phyloP scores from a whole-genome alignment of 805 yeast species.

The Lachancea kluyveri region DNA sequence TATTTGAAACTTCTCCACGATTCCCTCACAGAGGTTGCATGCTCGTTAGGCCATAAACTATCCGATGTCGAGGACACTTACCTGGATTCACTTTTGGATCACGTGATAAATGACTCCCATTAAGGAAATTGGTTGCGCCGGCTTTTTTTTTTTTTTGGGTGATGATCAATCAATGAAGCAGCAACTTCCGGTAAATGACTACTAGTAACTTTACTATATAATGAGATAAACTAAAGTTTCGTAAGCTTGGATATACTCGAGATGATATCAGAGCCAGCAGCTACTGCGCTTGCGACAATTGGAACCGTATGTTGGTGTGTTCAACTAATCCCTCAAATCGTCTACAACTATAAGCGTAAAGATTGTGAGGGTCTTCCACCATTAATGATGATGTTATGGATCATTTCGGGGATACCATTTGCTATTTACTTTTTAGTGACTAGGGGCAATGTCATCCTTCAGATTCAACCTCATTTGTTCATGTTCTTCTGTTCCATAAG shows the following conservation, averaged over 20 bases:
- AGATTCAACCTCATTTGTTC: conserved; percentile 84
- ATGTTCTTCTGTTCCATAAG: conserved; percentile 60
- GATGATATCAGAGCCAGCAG: conserved; percentile 37
- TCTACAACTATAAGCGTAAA: conserved; percentile 65
- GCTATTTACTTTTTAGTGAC: conserved; percentile 74
- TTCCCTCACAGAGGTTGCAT: conserved; percentile 36
- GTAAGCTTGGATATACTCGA: no score
- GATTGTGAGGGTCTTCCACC: conserved; percentile 86
- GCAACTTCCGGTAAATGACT: no score
- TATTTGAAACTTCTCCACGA: conserved; percentile 52
- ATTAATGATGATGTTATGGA: conserved; percentile 84
- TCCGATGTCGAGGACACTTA: conserved; percentile 2
- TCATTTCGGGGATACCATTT: conserved; percentile 72
- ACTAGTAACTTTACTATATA: no score
- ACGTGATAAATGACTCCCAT: no score
- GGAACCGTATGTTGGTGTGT: conserved; percentile 94
- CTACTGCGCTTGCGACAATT: conserved; percentile 75
- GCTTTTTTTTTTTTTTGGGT: no score
- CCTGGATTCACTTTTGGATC: conserved; percentile 1
- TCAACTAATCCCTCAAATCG: conserved; percentile 82
- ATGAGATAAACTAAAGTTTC: no score
- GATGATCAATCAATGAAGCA: no score
- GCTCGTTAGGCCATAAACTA: not conserved
- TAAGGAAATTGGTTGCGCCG: no score
- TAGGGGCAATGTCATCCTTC: conserved; percentile 67